phyloP scores from a whole-genome alignment of 257 asterid species.

The Jaltomata sinuosa region DNA sequence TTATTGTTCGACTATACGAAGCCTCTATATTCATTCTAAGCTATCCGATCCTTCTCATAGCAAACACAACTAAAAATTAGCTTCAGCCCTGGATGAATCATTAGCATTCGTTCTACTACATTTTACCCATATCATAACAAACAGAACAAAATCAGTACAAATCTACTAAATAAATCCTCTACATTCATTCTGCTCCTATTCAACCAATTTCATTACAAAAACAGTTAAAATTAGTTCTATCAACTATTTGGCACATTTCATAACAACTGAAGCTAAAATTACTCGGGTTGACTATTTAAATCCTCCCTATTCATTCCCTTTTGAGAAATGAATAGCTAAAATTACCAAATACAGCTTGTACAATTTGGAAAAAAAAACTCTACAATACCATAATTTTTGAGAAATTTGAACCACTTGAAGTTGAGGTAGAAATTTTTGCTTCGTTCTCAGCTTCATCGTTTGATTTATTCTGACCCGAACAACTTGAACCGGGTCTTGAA shows the following conservation, averaged over 20 bases:
- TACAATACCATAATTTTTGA: conserved; percentile 54
- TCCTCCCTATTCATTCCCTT: not conserved
- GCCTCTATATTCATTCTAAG: not conserved
- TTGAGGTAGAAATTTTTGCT: conserved; percentile 8
- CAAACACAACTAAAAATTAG: not conserved
- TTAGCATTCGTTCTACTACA: not conserved
- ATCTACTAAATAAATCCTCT: not conserved
- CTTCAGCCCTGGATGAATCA: not conserved
- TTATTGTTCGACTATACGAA: not conserved
- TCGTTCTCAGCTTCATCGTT: conserved; percentile 7
- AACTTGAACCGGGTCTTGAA: conserved; percentile 35
- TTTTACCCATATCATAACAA: not conserved
- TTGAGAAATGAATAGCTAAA: no score
- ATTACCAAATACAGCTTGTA: not conserved
- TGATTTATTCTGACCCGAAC: not conserved
- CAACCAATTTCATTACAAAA: not conserved
- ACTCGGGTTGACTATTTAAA: not conserved
- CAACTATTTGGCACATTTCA: not conserved
- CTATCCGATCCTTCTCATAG: not conserved
- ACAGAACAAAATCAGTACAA: not conserved
- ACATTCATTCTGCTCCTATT: not conserved
- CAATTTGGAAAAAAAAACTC: not conserved
- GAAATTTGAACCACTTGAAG: conserved; percentile 29
- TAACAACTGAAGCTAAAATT: not conserved
- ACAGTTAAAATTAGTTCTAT: not conserved